A percentile compares a stretch with the other conserved stretches of the same genome.
Conservation (phyloP, 495 filamentous ascomycete genomes). For the Cairneyella variabilis region DNA sequence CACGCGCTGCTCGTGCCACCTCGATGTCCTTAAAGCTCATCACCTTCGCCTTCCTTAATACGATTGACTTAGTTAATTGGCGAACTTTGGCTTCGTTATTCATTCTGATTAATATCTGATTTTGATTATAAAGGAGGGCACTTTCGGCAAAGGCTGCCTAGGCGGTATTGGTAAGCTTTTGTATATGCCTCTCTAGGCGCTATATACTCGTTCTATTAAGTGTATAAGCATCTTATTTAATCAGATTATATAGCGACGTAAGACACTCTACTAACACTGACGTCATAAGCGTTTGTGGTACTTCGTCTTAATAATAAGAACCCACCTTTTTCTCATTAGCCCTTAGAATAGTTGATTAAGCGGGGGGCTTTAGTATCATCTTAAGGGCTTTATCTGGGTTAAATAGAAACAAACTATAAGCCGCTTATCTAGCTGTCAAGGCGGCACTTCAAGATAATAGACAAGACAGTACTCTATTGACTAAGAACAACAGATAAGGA, state of each 20-base stretch:
- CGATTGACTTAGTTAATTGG: conserved; percentile 27
- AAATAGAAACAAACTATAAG: conserved; percentile 30
- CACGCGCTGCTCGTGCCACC: conserved; percentile 29
- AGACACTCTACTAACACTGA: conserved; percentile 19
- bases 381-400: conserved; percentile 32
- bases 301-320: conserved; percentile 22
- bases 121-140: conserved; percentile 28
- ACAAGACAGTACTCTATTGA: too few relatives aligned
- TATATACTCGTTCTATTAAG: conserved; percentile 23
- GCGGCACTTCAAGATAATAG: too few relatives aligned
- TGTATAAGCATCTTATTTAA: conserved; percentile 10
- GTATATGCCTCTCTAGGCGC: conserved; percentile 20
- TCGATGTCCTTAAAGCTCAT: conserved; percentile 36
- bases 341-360: conserved; percentile 21
- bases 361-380: conserved; percentile 21
- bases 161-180: conserved; percentile 26
- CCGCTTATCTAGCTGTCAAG: conserved; percentile 27
- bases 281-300: too few relatives aligned
- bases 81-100: too few relatives aligned
- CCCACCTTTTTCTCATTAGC: conserved; percentile 20
- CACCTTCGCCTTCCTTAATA: conserved; percentile 32
- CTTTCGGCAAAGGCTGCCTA: too few relatives aligned
- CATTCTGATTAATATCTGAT: too few relatives aligned
- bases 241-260: too few relatives aligned
- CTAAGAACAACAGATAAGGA: too few relatives aligned